Percentiles rank a stretch among this genome's conserved stretches.
phyloP scores from a whole-genome alignment of 305 asterid genomes.

The Fraxinus floribunda region DNA sequence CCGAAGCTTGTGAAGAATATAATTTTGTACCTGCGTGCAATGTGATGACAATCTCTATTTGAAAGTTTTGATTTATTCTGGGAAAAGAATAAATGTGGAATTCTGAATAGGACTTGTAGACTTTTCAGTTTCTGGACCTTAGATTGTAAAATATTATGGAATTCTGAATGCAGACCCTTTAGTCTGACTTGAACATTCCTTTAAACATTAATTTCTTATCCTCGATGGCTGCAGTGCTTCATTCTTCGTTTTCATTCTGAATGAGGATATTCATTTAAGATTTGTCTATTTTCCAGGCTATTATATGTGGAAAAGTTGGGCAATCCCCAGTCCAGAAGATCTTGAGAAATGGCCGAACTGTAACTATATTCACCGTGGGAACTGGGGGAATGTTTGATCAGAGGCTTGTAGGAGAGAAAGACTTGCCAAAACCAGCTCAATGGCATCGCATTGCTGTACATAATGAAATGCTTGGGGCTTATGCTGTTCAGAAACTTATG shows the following conservation, averaged over 20 bases:
- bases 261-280: not conserved
- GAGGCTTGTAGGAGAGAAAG: constrained; percentile 46
- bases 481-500: constrained; percentile 79
- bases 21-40: not conserved
- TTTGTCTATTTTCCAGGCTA: constrained; percentile 48
- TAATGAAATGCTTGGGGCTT: constrained; percentile 76
- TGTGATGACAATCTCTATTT: not conserved
- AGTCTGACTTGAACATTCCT: constrained; percentile 2
- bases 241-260: not conserved
- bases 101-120: not conserved
- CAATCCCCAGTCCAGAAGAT: constrained; percentile 88
- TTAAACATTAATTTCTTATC: not conserved
- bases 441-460: constrained; percentile 98
- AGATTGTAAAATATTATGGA: not conserved
- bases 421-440: constrained; percentile 79
- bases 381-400: constrained; percentile 97
- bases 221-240: not conserved
- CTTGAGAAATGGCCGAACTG: constrained; percentile 77
- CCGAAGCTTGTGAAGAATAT: not conserved
- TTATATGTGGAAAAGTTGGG: constrained; percentile 87
- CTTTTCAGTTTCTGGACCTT: constrained; percentile 2
- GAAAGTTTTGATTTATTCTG: not conserved
- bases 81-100: not conserved
- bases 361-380: constrained; percentile 84
- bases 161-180: constrained; percentile 1